A percentile compares a stretch with the other conserved stretches of the same genome.
phyloP scores from a whole-genome alignment of 176 grass and related monocot species.

The Eragrostis nindensis region DNA sequence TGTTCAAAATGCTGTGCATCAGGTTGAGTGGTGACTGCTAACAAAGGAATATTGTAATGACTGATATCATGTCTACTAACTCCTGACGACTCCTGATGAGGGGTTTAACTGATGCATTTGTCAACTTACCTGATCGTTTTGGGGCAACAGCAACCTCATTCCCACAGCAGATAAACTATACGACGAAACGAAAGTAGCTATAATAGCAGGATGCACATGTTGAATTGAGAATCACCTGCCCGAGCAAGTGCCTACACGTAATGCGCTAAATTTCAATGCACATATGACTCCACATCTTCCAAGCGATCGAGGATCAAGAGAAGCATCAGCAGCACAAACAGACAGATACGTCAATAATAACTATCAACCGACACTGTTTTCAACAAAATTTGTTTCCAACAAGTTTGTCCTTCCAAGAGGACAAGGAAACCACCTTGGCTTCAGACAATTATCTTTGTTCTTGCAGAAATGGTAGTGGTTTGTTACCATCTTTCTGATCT shows the following conservation, averaged over 20 bases:
- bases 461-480: slow-evolving; percentile 21
- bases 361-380: slow-evolving; percentile 24
- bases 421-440: slow-evolving; percentile 16
- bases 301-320: background rate
- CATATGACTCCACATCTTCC: background rate
- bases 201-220: too few species aligned
- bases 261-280: background rate
- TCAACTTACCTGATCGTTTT: background rate
- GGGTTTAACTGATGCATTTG: background rate
- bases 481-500: slow-evolving; percentile 37
- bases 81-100: background rate
- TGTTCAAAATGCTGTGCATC: background rate
- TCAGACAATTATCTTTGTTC: slow-evolving; percentile 2
- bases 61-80: background rate
- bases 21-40: background rate
- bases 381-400: slow-evolving; percentile 45
- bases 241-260: background rate
- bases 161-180: background rate
- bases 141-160: background rate
- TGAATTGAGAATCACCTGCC: background rate
- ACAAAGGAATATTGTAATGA: background rate
- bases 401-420: background rate
- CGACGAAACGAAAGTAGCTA: background rate
- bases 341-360: background rate
- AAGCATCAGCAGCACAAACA: background rate